Evolutionary conservation across 2,329 filamentous ascomycete species (phyloP), one percentile per base, ranked within the genome.

Genomic region (Curvularia verruculosa): DNA sequence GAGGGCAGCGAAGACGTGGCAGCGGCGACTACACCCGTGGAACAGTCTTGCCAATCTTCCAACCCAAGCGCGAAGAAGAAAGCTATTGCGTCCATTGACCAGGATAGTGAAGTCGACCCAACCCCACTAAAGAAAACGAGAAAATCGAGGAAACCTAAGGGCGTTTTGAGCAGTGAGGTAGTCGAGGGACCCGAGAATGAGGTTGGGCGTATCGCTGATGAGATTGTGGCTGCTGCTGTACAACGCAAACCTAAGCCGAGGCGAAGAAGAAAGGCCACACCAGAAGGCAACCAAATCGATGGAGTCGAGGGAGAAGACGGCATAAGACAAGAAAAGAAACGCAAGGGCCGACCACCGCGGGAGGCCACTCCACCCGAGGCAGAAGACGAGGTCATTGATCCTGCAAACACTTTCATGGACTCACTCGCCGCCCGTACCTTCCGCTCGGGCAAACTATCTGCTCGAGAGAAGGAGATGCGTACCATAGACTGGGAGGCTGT

Each of bases 361-460:
- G 67, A 69, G 47, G 52, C 62, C 15, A 75, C 75, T 7, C 75
- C 72, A 15, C 63, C 69, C 8, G 83, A 60, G 50, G 72, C 75
- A 7, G 74, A 76, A 61, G 62, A 76, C 45, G 77, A 69, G 48
- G 57, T 67, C 67, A 87, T 94, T 52, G 88, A 92, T 68, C 80
- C 85, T 21, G 83, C 84, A 23, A 83, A 82, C 3, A 83, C 90
- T 24, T 90, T 86, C 52, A 91, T 95, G 87, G 84, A 83, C 41
- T 89, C 92, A 55, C 77, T 95, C 3, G 90, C 86, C 48, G 85
- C 83, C 59, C 89, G 91, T 19, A 68, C 72, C 37, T 68, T 74
- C 23, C 79, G 89, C 21, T 88, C 89, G 54, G 91, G 91, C 55
- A 90, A 89, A 72, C 87, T 89, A 58, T 93, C 91, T 54, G 88